Base-by-base conservation (phyloP, 768 basidiomycete genomes). In the Postia placenta region DNA sequence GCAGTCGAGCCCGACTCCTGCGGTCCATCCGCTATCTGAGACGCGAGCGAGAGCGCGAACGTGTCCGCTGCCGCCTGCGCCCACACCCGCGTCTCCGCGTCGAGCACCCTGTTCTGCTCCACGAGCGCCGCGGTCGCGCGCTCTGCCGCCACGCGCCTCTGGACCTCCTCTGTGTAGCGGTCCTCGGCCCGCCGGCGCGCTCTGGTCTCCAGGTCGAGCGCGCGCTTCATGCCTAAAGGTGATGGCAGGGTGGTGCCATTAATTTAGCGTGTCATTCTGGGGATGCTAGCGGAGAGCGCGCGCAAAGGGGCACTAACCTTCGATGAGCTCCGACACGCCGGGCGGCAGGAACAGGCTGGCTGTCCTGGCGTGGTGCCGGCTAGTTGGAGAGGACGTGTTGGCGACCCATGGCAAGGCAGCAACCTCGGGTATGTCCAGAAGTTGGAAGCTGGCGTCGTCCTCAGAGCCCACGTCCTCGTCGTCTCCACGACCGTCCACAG, bases 121-220 rank as follows among this genome's bases (percentile, higher is more conserved):
- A 49, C 51, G 38, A 55, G 51, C 14, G 36, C 50, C 35, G 53
- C 47, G 33, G 59, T 50, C 23, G 46, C 52, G 47, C 55, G 45
- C 48, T 72, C 70, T 1, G 64, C 67, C 30, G 49, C 56, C 35
- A 64, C 53, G 26, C 69, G 69, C 38, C 53, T 58, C 24, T 44
- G 55, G 42, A 66, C 28, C 37, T 73, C 72, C 38, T 56, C 54
- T 11, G 60, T 57, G 54, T 62, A 63, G 20, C 56, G 52, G 17
- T 55, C 56, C 59, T 72, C 71, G 2, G 65, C 65, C 37, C 60
- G 61, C 43, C 42, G 56, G 26, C 70, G 71, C 33, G 67, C 67
- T 28, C 55, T 60, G 17, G 54, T 54, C 42, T 69, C 65, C 23
- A 59, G 49, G 11, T 36, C 44, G 25, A 72, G 58, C 39, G 69